phyloP scores from a whole-genome alignment of 2,329 filamentous ascomycete genomes.

The Meredithiella fracta region DNA sequence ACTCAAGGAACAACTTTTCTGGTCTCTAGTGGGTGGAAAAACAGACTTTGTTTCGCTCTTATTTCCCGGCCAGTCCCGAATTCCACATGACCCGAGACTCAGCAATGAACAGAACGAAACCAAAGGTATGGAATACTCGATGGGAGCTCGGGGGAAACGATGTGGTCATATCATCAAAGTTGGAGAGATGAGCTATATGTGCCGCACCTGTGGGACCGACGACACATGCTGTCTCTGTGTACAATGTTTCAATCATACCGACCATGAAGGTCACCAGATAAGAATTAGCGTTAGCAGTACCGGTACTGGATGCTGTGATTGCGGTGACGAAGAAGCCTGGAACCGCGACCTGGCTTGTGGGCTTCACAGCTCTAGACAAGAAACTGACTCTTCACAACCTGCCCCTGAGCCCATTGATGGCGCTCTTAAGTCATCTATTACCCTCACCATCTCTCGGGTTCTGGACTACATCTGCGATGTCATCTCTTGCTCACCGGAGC shows the following conservation, averaged over 20 bases:
- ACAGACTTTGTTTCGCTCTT: conserved; percentile 60
- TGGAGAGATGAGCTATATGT: conserved; percentile 86
- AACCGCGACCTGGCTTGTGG: conserved; percentile 73
- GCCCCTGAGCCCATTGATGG: conserved; percentile 39
- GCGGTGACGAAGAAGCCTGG: conserved; percentile 92
- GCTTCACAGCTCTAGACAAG: conserved; percentile 60
- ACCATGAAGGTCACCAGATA: conserved; percentile 86
- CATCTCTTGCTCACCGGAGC: conserved; percentile 92
- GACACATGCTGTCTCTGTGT: conserved; percentile 92
- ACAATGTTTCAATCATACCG: conserved; percentile 85
- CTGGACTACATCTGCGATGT: conserved; percentile 97
- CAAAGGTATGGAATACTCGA: conserved; percentile 87
- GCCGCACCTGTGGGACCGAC: conserved; percentile 84
- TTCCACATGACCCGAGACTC: conserved; percentile 54
- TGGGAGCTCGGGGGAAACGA: conserved; percentile 76
- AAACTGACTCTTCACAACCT: background rate
- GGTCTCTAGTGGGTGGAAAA: conserved; percentile 63
- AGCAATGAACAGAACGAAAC: conserved; percentile 79
- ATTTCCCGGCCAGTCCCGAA: conserved; percentile 56
- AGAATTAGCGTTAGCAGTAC: conserved; percentile 75
- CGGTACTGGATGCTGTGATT: conserved; percentile 94
- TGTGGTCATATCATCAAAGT: conserved; percentile 96
- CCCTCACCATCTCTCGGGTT: conserved; percentile 68
- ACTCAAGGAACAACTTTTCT: conserved; percentile 68
- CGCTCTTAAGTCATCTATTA: conserved; percentile 61